phyloP scores from a whole-genome alignment of 2,329 filamentous ascomycete genomes.

The Venturia pyrina region DNA sequence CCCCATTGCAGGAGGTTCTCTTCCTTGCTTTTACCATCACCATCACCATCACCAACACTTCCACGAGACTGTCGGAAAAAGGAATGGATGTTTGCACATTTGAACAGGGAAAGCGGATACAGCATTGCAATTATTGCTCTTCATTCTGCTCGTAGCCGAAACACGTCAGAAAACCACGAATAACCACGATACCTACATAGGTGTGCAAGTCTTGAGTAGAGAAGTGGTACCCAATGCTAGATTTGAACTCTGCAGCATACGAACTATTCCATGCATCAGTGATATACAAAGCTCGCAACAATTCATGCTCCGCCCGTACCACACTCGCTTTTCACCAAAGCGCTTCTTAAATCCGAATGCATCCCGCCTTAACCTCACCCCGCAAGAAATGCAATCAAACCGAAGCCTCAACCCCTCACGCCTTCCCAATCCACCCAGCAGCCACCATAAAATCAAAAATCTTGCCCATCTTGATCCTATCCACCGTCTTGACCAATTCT shows the following conservation, averaged over 20 bases:
- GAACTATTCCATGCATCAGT: not conserved
- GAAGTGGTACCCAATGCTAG: not conserved
- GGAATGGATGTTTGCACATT: not conserved
- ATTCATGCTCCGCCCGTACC: not conserved
- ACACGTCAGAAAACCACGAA: too few species aligned
- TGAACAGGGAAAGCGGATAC: not conserved
- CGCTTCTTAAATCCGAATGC: not conserved
- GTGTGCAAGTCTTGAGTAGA: not conserved
- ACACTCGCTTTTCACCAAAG: not conserved
- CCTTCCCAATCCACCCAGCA: slow-evolving; percentile 84
- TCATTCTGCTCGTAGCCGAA: not conserved
- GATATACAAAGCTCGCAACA: not conserved
- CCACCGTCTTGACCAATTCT: slow-evolving; percentile 66
- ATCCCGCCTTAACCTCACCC: not conserved
- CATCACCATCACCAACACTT: too few species aligned
- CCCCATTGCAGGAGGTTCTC: not conserved
- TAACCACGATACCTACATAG: too few species aligned
- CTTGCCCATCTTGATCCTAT: slow-evolving; percentile 72
- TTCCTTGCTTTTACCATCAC: not conserved
- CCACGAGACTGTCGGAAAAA: too few species aligned
- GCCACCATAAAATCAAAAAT: slow-evolving; percentile 95
- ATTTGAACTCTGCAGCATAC: not conserved
- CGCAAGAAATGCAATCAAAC: not conserved
- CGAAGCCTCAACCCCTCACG: not conserved
- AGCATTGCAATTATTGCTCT: not conserved